phyloP scores from a whole-genome alignment of 768 basidiomycete genomes.

The Tulasnella sp. region DNA sequence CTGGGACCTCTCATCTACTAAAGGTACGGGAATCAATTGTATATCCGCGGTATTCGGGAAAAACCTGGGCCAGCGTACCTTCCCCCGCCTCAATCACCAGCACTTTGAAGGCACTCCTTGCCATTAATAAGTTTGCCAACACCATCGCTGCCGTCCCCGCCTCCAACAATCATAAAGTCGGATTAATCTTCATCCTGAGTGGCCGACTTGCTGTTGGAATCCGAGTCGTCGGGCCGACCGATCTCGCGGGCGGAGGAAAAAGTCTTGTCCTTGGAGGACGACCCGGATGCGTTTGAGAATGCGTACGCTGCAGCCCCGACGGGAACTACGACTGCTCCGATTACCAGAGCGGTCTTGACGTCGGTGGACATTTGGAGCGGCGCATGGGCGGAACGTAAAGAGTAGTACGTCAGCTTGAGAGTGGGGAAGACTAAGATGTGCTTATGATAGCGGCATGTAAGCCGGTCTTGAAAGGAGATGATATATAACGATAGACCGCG shows the following conservation, averaged over 20 bases:
- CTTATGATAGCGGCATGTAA: no score
- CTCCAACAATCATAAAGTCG: constrained; percentile 34
- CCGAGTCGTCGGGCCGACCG: not conserved
- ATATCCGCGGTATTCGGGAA: no score
- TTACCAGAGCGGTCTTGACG: not conserved
- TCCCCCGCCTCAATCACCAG: constrained; percentile 28
- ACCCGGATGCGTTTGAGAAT: not conserved
- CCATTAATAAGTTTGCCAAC: constrained; percentile 32
- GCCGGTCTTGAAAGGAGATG: not conserved
- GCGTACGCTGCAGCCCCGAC: not conserved
- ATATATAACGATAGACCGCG: not conserved
- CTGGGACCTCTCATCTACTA: not conserved
- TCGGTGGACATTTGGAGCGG: not conserved
- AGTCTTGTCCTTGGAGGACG: not conserved
- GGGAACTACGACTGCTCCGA: not conserved
- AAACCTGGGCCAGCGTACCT: no score
- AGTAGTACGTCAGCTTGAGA: no score
- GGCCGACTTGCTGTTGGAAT: not conserved
- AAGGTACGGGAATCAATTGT: not conserved
- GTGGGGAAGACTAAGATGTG: no score
- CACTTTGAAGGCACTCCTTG: constrained; percentile 31
- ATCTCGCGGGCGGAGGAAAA: not conserved
- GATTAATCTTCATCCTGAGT: not conserved
- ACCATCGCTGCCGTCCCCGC: constrained; percentile 35
- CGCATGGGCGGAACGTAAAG: no score